These are phyloP conservation scores for Neltuma alba DNA, from an alignment of 306 rosid species.

Conservation along the genomic window DNA sequence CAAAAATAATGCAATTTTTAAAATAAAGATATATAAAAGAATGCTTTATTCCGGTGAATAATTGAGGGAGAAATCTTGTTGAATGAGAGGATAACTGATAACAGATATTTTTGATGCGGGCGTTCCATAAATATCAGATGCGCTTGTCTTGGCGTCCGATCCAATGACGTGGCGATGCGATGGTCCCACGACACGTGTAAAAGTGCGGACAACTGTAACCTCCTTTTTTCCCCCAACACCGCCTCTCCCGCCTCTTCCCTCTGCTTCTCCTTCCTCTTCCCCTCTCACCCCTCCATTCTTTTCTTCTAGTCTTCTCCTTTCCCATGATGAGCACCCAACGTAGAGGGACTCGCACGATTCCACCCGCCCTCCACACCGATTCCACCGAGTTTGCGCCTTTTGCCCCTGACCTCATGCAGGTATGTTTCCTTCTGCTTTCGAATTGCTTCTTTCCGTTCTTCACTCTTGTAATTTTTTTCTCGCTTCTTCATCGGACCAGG, in stretches of 20 bases:
- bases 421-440: constrained; percentile 35
- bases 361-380: constrained; percentile 11
- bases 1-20: too few species aligned
- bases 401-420: constrained; percentile 11
- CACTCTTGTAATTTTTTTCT: background rate
- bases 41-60: background rate
- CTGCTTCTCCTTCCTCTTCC: background rate
- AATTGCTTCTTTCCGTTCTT: background rate
- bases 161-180: constrained; percentile 52
- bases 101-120: constrained; percentile 53
- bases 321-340: constrained; percentile 20
- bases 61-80: background rate
- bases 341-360: constrained; percentile 24
- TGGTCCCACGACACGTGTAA: constrained; percentile 65
- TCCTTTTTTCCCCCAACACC: constrained; percentile 41
- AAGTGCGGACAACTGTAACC: constrained; percentile 53
- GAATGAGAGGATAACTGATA: background rate
- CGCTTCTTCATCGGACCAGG: background rate
- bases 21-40: too few species aligned
- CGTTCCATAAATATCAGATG: constrained; percentile 45
- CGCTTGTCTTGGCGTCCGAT: background rate
- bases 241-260: background rate
- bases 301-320: too few species aligned
- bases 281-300: background rate
- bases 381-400: background rate